Evolutionary conservation across 2,329 filamentous ascomycete species (phyloP), one percentile per base, ranked within the genome.

Genomic region (Coleophoma cylindrospora): DNA sequence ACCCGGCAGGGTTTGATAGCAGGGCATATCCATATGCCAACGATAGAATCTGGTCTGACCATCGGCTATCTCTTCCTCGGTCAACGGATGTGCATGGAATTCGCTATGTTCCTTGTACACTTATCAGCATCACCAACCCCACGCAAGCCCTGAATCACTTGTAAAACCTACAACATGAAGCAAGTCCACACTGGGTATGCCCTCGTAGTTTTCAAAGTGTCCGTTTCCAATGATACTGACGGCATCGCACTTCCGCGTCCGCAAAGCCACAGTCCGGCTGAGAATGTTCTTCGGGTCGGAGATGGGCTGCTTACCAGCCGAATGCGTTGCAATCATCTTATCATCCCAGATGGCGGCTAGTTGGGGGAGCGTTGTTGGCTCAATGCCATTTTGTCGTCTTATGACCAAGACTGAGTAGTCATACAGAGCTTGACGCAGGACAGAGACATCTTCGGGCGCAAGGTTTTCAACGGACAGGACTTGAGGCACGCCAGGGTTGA

Each of bases 21-120:
- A 34, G 4, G 60, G 61, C n/a, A 57, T 54, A 50, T 65, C 61
- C 57, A 62, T 61, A 49, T 65, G 62, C 63, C 62, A 65, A 17
- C 62, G 47, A 50, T 64, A 64, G 3, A 58, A 58, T 14, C 61
- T 52, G 5, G 63, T 65, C 22, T 57, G 52, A 10, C 60, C 58
- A 40, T 57, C 40, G 2, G 21, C 46, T 11, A 59, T 14, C 27
- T 55, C 50, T 15, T 60, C 53, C 34, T 50, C 33, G 17, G 33
- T 43, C 14, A 56, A 34, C 17, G 43, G 46, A 3, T 40, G 32
- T 14, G 22, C 49, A 36, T 54, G 51, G 34, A 56, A 56, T 13
- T 50, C 43, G n/a, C 34, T 43, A 22, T 38, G 43, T 19, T 56
- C 32, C 46, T 48, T 13, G 3, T 3, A 10, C 15, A 22, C 4